phyloP scores from a whole-genome alignment of 495 filamentous ascomycete species.

The Xylaria flabelliformis region DNA sequence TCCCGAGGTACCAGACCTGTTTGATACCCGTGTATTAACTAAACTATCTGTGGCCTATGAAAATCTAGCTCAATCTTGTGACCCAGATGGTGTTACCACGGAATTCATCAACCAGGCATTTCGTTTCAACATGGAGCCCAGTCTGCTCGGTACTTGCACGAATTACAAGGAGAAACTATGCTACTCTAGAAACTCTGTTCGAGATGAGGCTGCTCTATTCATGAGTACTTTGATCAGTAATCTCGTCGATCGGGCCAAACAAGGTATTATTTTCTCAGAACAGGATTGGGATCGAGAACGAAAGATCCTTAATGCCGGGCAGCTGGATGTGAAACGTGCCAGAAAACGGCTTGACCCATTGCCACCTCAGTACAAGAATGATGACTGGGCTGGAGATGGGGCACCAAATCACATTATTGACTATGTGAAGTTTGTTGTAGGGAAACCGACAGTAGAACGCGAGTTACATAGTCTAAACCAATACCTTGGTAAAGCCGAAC shows the following conservation, averaged over 20 bases:
- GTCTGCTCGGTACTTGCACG: conserved; percentile 76
- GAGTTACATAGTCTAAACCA: conserved; percentile 54
- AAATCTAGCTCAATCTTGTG: conserved; percentile 45
- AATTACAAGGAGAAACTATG: conserved; percentile 73
- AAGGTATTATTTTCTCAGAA: conserved; percentile 71
- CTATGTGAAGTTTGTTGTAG: conserved; percentile 70
- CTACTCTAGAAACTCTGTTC: conserved; percentile 66
- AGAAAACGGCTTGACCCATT: conserved; percentile 37
- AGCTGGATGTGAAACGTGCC: conserved; percentile 26
- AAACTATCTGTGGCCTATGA: conserved; percentile 62
- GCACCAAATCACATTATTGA: conserved; percentile 71
- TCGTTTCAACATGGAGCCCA: conserved; percentile 68
- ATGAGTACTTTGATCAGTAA: conserved; percentile 75
- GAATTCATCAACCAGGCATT: conserved; percentile 63
- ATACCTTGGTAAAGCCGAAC: conserved; percentile 30
- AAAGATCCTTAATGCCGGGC: conserved; percentile 45
- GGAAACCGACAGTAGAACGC: conserved; percentile 55
- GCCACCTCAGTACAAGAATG: conserved; percentile 50
- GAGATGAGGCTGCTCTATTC: conserved; percentile 58
- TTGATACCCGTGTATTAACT: conserved; percentile 63
- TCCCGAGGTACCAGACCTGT: conserved; percentile 55
- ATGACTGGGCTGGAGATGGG: conserved; percentile 42
- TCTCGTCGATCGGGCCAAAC: conserved; percentile 82
- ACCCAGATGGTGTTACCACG: conserved; percentile 33
- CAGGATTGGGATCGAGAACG: conserved; percentile 60